Evolutionary conservation across 2,329 filamentous ascomycete genomes (phyloP), one percentile per base, ranked within the genome.

Genomic region (Curvularia hawaiiensis): DNA sequence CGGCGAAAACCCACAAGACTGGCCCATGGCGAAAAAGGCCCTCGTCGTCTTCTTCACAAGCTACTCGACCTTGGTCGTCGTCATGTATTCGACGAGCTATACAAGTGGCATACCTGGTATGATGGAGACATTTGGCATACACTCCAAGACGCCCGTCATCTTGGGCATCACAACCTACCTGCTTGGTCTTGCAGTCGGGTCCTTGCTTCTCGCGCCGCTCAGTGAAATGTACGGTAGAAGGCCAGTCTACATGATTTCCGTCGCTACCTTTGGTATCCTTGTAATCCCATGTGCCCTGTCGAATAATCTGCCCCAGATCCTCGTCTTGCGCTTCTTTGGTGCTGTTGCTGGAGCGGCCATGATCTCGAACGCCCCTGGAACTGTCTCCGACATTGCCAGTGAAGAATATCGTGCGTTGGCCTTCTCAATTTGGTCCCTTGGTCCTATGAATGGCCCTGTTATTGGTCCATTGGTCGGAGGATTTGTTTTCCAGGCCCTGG

Each of bases 311-410:
- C 81, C 82, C 0, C 82, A 86, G 38, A 84, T 95, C 45, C 83
- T 95, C n/a, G 80, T 90, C 4, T 81, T 88, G 48, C 83, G 91
- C 24, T 93, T 92, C 73, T 85, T 95, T 62, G 88, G 87, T 30
- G 89, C 88, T 8, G 76, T 92, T 54, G 91, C 88, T 50, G 90
- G 91, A 3, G 85, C 90, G 6, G 91, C 90, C 41, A 90, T 96
- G 85, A 88, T 97, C 26, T 86, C 88, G 12, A 96, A 96, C 71
- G 86, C 89, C 1, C 91, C 92, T 0, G 93, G 92, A 2, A 91
- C 88, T 8, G 85, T 97, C 11, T 88, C 90, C 28, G 93, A 97
- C 73, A 88, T 97, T 49, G 87, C 91, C n/a, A 83, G 84, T 14
- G 90, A 94, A 45, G 87, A 96, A 48, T 87, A 90, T 68, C 87